A percentile compares a stretch with the other conserved stretches of the same genome.
Conservation (phyloP, 192 early-diverging fungal species). For the Backusella morwellensis region DNA sequence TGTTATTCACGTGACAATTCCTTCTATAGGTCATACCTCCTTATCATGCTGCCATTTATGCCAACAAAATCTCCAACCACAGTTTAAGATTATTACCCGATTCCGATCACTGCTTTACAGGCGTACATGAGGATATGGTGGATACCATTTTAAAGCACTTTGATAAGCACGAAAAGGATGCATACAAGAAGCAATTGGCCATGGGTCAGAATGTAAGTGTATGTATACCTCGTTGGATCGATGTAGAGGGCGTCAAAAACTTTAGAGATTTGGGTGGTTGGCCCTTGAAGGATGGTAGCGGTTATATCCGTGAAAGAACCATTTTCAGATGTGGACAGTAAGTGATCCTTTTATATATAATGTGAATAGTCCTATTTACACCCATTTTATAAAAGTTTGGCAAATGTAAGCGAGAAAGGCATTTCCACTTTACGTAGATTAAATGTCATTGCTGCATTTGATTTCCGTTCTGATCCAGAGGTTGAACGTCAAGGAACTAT, state of each 20-base stretch:
- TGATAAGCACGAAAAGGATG: conserved; percentile 20
- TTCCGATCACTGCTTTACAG: conserved; percentile 46
- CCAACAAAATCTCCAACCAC: conserved; percentile 40
- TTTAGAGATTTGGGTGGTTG: conserved; percentile 58
- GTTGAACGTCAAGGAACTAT: conserved; percentile 42
- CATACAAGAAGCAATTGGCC: conserved; percentile 10
- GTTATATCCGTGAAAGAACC: conserved; percentile 46
- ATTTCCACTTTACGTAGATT: conserved; percentile 42
- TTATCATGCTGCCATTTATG: conserved; percentile 39
- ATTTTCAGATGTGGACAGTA: conserved; percentile 55
- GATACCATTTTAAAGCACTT: conserved; percentile 39
- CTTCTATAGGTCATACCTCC: conserved; percentile 43
- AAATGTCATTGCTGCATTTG: conserved; percentile 50
- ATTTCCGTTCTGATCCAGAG: conserved; percentile 54
- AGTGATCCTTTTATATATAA: conserved; percentile 5
- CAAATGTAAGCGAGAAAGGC: conserved; percentile 42
- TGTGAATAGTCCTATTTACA: neutral
- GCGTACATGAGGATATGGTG: conserved; percentile 35
- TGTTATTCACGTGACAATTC: neutral
- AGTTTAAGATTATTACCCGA: conserved; percentile 41
- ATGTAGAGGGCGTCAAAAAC: conserved; percentile 55
- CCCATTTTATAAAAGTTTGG: conserved; percentile 30
- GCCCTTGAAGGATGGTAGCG: conserved; percentile 42
- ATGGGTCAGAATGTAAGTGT: conserved; percentile 25
- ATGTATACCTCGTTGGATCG: conserved; percentile 39